Evolutionary conservation across 1,284 basidiomycete genomes (phyloP).

Genomic region (Pterulicium gracile): DNA sequence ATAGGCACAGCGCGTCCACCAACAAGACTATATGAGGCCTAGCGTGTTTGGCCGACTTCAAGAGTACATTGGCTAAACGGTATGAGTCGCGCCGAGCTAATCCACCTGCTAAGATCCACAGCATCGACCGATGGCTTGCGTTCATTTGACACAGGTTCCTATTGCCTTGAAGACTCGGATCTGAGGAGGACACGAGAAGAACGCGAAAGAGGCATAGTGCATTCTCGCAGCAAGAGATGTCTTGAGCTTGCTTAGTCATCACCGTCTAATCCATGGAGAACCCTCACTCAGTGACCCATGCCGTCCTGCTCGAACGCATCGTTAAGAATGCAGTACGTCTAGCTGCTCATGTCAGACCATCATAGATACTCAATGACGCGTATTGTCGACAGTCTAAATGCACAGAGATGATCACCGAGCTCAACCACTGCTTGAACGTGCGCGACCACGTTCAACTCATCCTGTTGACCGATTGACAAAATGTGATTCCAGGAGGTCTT

Average conservation of each 20-base stretch:
- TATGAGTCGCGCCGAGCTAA: no score
- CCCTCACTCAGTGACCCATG: conserved; percentile 85
- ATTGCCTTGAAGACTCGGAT: no score
- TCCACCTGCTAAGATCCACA: no score
- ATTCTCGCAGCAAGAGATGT: no score
- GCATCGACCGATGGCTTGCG: no score
- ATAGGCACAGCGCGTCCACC: no score
- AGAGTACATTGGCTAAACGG: no score
- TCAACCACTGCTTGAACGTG: conserved; percentile 72
- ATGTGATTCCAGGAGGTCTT: conserved; percentile 50
- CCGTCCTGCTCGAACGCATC: conserved; percentile 80
- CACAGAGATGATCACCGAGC: conserved; percentile 70
- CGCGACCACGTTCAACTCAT: conserved; percentile 11
- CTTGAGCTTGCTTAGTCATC: not conserved
- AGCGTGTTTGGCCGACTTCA: no score
- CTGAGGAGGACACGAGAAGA: no score
- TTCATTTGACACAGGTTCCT: no score
- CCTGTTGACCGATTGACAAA: not conserved
- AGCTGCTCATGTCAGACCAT: conserved; percentile 10
- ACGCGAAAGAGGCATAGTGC: no score
- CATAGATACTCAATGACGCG: not conserved
- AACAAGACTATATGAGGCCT: no score
- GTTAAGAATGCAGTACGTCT: conserved; percentile 75
- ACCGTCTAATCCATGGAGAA: conserved; percentile 65
- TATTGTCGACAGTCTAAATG: conserved; percentile 55